Conservation (phyloP, 1,284 basidiomycete species). For the Leccinum pallidistipes region DNA sequence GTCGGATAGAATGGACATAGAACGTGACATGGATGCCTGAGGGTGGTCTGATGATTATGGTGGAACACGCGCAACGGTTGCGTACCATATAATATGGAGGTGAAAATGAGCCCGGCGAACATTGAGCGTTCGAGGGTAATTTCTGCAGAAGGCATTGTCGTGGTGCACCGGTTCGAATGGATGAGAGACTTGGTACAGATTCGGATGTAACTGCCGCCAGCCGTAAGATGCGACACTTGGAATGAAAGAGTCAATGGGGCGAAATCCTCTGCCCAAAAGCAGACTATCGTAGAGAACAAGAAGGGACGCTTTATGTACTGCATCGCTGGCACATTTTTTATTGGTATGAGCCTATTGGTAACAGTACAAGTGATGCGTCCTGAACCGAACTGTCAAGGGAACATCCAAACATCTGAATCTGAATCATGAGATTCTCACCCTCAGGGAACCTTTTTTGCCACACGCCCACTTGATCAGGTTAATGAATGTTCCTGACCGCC, state of each 20-base stretch:
- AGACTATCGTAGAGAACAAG: no score
- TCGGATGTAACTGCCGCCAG: background rate
- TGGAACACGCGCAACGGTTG: background rate
- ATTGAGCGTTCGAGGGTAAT: slow-evolving; percentile 4
- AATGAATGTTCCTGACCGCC: no score
- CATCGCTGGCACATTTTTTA: background rate
- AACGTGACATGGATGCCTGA: slow-evolving; percentile 2
- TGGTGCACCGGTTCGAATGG: background rate
- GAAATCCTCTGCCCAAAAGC: background rate
- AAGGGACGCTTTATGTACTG: background rate
- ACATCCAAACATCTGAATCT: no score
- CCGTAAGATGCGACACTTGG: no score
- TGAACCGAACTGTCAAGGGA: background rate
- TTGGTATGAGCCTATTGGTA: background rate
- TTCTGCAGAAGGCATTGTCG: background rate
- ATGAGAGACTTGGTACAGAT: background rate
- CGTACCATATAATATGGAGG: slow-evolving; percentile 2
- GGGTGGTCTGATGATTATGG: background rate
- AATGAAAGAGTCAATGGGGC: background rate
- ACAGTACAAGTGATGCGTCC: background rate
- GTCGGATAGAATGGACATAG: background rate
- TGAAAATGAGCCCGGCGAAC: slow-evolving; percentile 2
- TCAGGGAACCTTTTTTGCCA: no score
- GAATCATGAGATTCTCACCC: no score
- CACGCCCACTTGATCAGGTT: no score